Base-by-base conservation (phyloP, 2,329 filamentous ascomycete species). In the Cercospora zeae-maydis region DNA sequence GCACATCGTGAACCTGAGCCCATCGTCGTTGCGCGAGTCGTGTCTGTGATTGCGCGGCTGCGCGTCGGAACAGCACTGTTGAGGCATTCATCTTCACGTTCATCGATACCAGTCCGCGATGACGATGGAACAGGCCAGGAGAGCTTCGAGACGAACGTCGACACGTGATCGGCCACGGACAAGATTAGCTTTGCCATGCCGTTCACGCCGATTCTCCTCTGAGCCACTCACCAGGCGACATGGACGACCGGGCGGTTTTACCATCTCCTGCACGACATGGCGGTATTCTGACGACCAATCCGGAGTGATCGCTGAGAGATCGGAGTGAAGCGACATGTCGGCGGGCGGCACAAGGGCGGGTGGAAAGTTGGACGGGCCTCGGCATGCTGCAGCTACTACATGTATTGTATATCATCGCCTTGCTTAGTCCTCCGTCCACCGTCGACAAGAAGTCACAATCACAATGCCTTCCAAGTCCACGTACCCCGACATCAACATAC, bases 1-100 rank as follows among this genome's bases (percentile, higher is more conserved):
- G 91, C 53, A 96, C 88, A 77, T 97, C 91, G 77, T 96, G 91
- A 31, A 97, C 92, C 72, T 91, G 91, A 1, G 93, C 93, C 89
- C 91, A 96, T 75, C 93, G 87, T 61, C 88, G 86, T 77, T 97
- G 93, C 59, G 71, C 70, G 61, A 59, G 67, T 36, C 67, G n/a
- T 54, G 64, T 33, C 59, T 67, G 63, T 59, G 69, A 52, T 55
- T 67, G 56, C 62, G 58, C 31, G n/a, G 37, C 58, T 19, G 34
- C 55, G 16, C 62, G 58, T 24, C 62, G 67, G 47, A 73, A 68
- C 14, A 72, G 62, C 10, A 70, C 61, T 9, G 66, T 58, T 13
- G 70, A 65, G 39, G 64, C 24, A 39, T 66, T 66, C 66, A 68
- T 68, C 3, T 21, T 61, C 66, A 68, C 67, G 1, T 21, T 61